Evolutionary conservation across 2,329 filamentous ascomycete species (phyloP), one percentile per base, ranked within the genome.

Genomic region (Penicillium hesseltinei): DNA sequence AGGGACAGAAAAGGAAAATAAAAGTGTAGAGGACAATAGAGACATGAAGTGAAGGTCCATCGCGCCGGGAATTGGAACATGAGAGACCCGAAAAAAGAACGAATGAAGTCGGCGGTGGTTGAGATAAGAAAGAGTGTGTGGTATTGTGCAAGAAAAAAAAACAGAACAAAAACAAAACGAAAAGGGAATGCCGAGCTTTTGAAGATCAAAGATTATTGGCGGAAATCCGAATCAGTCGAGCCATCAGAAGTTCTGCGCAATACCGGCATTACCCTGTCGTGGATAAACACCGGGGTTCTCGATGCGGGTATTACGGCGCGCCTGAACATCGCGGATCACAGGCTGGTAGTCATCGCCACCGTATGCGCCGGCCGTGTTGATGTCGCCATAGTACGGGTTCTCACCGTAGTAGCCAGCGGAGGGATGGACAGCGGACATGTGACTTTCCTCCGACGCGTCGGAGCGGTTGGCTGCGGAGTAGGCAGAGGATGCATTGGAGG

Each of bases 401-500:
- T 83, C 79, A 33, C 81, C 76, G 64, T 83, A 83, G 69, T 81
- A 82, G 43, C 81, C 78, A 53, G 79, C 77, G 25, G 77, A 73
- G 54, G 79, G 77, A 60, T 77, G 74, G 4, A 67, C 72, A 19
- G 69, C 72, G 15, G 77, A 77, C 69, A 82, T 76, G 36, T 80
- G 78, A 54, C 78, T 79, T 43, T 86, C 83, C 21, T 80, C 81
- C 15, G 84, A 86, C 21, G 78, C 75, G 60, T 88, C 84, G 0
- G 93, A 97, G 58, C 85, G 85, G 44, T 86, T 87, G 8, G 86
- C 89, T 13, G 88, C 88, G 62, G 92, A 97, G 78, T 97, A 99
- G 1, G 91, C 92, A 0, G 94, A 97, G 0, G 94, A 99, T 6
- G 94, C 94, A 70, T 97, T 97, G 6, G 93, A 97, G 2, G 91